Base-by-base conservation (phyloP, 495 filamentous ascomycete species). In the Penicillium steckii region DNA sequence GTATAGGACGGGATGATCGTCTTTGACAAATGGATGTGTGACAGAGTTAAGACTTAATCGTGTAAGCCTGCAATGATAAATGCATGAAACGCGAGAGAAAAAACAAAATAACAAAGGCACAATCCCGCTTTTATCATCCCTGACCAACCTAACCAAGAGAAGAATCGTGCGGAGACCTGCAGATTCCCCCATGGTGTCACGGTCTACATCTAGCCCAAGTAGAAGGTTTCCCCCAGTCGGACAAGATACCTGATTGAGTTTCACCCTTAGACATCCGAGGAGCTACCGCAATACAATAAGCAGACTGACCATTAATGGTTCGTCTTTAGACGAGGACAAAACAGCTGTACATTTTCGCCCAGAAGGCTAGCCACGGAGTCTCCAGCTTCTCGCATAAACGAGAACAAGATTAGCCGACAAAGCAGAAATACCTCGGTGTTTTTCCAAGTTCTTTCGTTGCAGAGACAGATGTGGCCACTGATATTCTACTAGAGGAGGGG, bases 191-290 rank as follows among this genome's bases (percentile, higher is more conserved):
- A 41, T 41, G 38, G 38, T 17, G 38, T 41, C 38, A 3, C n/a
- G n/a, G n/a, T n/a, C n/a, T n/a, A n/a, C n/a, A n/a, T n/a, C n/a
- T n/a, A n/a, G n/a, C n/a, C n/a, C n/a, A 15, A 41, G 23, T 41
- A 2, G 18, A 21, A 21, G 10, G 33, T 41, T 23, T 21, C 0
- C 12, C 12, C 18, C 38, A 23, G 3, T 21, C 38, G 38, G 38
- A 19, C 38, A 8, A 41, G 38, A 41, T 41, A 41, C 38, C 19
- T 41, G 18, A 41, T 41, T 41, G 38, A 41, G 38, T 41, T 41
- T 41, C 18, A 21, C 38, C 3, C 38, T 23, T 8, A 37, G n/a
- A 18, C 33, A 37, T 6, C 13, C 8, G 8, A n/a, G 33, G 32
- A 17, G 3, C 2, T 5, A 15, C 33, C n/a, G n/a, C n/a, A n/a